phyloP scores from a whole-genome alignment of 768 basidiomycete genomes.

The Hortiboletus campestris region DNA sequence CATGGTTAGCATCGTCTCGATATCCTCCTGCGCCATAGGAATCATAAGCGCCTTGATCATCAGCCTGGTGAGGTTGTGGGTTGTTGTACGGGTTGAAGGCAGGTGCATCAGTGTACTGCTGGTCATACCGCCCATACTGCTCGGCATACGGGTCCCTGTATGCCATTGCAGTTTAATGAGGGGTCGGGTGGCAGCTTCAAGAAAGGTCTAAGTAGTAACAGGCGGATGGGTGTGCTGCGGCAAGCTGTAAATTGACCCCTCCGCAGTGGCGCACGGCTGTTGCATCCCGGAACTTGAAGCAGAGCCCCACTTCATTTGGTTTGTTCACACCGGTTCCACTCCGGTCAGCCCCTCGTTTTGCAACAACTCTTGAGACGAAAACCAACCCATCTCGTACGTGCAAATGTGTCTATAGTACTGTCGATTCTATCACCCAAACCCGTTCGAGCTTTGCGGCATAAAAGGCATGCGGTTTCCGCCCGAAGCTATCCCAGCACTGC shows the following conservation, averaged over 20 bases:
- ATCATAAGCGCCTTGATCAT: slow-evolving; percentile 47
- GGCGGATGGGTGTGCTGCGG: slow-evolving; percentile 22
- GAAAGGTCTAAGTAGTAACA: not conserved
- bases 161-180: slow-evolving; percentile 33
- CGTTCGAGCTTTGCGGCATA: slow-evolving; percentile 35
- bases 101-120: slow-evolving; percentile 35
- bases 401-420: slow-evolving; percentile 2
- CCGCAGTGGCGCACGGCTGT: slow-evolving; percentile 10
- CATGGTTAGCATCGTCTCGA: slow-evolving; percentile 37
- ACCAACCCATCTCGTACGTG: not conserved
- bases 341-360: not conserved
- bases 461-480: slow-evolving; percentile 56
- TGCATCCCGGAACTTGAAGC: not conserved
- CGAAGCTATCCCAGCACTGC: slow-evolving; percentile 18
- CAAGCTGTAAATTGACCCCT: not conserved
- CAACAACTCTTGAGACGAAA: not conserved
- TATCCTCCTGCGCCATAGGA: slow-evolving; percentile 30
- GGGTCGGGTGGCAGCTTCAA: not conserved
- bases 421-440: slow-evolving; percentile 27
- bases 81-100: slow-evolving; percentile 47
- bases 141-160: slow-evolving; percentile 56
- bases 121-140: slow-evolving; percentile 29
- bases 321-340: slow-evolving; percentile 13
- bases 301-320: not conserved
- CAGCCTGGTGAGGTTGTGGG: slow-evolving; percentile 47